Evolutionary conservation across 208 protist genomes (phyloP).

Genomic region (Histomonas meleagridis): DNA sequence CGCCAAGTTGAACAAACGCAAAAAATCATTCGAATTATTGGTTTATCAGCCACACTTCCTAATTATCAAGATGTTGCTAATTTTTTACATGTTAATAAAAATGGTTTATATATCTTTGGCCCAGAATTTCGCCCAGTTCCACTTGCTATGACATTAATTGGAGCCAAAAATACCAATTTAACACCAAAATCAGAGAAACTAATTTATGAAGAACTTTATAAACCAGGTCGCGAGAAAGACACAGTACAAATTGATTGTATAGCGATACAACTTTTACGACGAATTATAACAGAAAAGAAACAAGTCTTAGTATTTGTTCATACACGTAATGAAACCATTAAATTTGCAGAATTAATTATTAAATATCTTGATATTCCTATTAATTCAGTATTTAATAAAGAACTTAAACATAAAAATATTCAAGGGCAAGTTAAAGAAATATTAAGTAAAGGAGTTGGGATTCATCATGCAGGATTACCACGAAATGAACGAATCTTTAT

Average conservation of each 20-base stretch:
- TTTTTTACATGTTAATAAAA: conserved; percentile 86
- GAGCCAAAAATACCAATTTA: conserved; percentile 77
- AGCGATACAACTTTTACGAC: conserved; percentile 78
- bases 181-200: conserved; percentile 59
- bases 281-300: conserved; percentile 2
- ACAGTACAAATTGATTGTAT: conserved; percentile 84
- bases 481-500: conserved; percentile 78
- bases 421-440: conserved; percentile 65
- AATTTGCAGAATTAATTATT: conserved; percentile 71
- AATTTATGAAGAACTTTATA: neutral
- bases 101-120: conserved; percentile 61
- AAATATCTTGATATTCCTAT: neutral
- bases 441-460: conserved; percentile 84
- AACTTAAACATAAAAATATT: conserved; percentile 61
- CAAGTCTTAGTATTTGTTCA: conserved; percentile 98
- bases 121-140: conserved; percentile 75
- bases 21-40: conserved; percentile 81
- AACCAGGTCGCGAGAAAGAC: neutral
- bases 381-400: conserved; percentile 43
- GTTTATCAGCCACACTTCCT: conserved; percentile 93
- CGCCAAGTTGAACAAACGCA: conserved; percentile 56
- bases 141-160: conserved; percentile 90
- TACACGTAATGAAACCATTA: conserved; percentile 88
- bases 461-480: conserved; percentile 96
- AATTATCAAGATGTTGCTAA: conserved; percentile 95